Evolutionary conservation across 148 eudicot species (phyloP).

Genomic region (Amaranthus palmeri): DNA sequence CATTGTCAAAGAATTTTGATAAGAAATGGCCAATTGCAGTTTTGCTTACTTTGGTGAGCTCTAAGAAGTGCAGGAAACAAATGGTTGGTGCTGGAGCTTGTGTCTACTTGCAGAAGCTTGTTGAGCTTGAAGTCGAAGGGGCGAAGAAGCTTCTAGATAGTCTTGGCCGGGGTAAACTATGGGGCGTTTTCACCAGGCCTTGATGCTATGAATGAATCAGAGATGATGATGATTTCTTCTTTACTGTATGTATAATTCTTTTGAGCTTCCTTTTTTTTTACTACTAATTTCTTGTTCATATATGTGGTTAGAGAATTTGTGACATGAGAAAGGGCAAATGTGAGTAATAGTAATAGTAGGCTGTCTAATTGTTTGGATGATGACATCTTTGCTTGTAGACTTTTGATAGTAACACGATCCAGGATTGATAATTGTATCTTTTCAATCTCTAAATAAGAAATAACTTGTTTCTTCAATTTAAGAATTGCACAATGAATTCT

Average conservation of each 20-base stretch:
- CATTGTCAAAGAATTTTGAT: slow-evolving; percentile 41
- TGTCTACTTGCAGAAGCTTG: slow-evolving; percentile 59
- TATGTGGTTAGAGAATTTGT: slow-evolving; percentile 30
- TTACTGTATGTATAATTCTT: slow-evolving; percentile 20
- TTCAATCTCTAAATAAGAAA: slow-evolving; percentile 20
- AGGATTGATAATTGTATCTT: slow-evolving; percentile 31
- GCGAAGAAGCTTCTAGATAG: slow-evolving; percentile 69
- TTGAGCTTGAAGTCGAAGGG: slow-evolving; percentile 68
- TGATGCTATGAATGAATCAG: slow-evolving; percentile 13
- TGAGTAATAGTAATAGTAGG: slow-evolving; percentile 31
- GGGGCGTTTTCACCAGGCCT: slow-evolving; percentile 76
- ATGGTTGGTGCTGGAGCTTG: slow-evolving; percentile 66
- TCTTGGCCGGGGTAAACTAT: slow-evolving; percentile 60
- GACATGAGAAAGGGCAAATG: slow-evolving; percentile 28
- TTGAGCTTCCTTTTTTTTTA: slow-evolving; percentile 12
- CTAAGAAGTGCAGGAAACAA: slow-evolving; percentile 65
- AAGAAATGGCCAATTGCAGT: slow-evolving; percentile 59
- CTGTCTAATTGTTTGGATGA: slow-evolving; percentile 32
- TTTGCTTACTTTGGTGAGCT: slow-evolving; percentile 40
- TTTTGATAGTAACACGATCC: slow-evolving; percentile 41
- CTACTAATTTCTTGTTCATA: slow-evolving; percentile 34
- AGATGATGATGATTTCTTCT: slow-evolving; percentile 11
- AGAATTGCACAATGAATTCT: not conserved
- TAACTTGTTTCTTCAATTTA: slow-evolving; percentile 1
- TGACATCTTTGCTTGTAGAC: slow-evolving; percentile 24